Conservation (phyloP, 129 eudicot genomes). For the Flaveria bidentis region DNA sequence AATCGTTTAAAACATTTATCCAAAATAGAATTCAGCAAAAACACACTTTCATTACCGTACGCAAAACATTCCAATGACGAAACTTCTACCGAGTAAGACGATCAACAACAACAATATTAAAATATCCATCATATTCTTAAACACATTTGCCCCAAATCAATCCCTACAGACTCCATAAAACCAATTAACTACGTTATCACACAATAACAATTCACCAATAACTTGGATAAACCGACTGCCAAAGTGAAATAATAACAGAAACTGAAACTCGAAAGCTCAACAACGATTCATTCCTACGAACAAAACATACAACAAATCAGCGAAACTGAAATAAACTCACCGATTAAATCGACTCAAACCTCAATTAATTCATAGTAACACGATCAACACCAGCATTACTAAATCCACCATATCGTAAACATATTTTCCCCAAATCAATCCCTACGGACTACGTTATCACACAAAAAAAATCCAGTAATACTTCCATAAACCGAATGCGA, state of each 20-base stretch:
- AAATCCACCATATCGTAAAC: too few species aligned
- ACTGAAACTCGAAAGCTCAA: conserved; percentile 4
- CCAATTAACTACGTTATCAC: not conserved
- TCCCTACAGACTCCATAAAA: not conserved
- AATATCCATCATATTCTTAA: not conserved
- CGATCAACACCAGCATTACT: too few species aligned
- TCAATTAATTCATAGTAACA: not conserved
- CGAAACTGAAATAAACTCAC: conserved; percentile 13
- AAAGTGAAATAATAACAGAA: not conserved
- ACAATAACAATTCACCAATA: not conserved
- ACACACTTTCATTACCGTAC: not conserved
- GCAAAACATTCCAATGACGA: not conserved
- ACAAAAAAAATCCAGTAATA: not conserved
- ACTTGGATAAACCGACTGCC: not conserved
- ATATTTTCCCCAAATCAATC: too few species aligned
- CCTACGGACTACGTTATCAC: not conserved
- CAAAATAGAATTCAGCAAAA: not conserved
- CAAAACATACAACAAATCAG: not conserved
- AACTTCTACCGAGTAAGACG: conserved; percentile 8
- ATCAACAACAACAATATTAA: too few species aligned
- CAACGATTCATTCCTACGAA: not conserved
- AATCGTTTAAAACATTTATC: conserved; percentile 10
- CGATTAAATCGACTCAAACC: conserved; percentile 7
- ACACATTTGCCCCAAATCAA: not conserved
- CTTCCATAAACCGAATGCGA: not conserved